Base-by-base conservation (phyloP, 176 grass and related monocot species). In the Eragrostis nindensis region DNA sequence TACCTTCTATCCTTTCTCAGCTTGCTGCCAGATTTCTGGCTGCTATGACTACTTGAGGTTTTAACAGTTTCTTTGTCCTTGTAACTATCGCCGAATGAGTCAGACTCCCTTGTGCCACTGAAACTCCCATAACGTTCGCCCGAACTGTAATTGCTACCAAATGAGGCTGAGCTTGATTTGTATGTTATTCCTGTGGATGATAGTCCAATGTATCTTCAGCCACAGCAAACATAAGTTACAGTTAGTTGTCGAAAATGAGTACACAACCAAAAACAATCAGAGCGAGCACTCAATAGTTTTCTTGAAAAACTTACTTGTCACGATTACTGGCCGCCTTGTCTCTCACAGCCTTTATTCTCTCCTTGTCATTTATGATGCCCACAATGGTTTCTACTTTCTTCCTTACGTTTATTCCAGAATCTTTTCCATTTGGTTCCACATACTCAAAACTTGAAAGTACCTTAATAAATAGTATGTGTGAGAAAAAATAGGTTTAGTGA, bases 351-450 rank as follows among this genome's bases (percentile, higher is more conserved):
- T 99, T 89, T 81, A 99, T 96, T 91, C 83, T 95, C 32, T 95
- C 96, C 82, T 87, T 93, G 73, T 99, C 93, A 88, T 95, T 99
- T 64, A 95, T 52, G 66, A 99, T 83, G 56, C 82, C 85, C 64
- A 91, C 48, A 61, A 99, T 93, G 61, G 93, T 99, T 89, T 99
- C 96, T 11, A 90, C 93, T 73, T 99, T 99, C 85, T 99, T 99
- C 74, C 93, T 93, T 64, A 99, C 97, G 74, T 99, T 99, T 89
- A 99, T 90, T 71, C 97, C 97, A 64, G 78, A 76, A 82, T 99
- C 97, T 80, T 99, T 99, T 84, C 97, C 91, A 86, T 93, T 99
- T 65, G 97, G 90, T 60, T 99, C 93, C 32, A 96, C 89, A 96
- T 93, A 95, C 42, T 96, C 93, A 86, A 99, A 99, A 86, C 82